Evolutionary conservation across 768 basidiomycete species (phyloP).

Genomic region (Chiua virens): DNA sequence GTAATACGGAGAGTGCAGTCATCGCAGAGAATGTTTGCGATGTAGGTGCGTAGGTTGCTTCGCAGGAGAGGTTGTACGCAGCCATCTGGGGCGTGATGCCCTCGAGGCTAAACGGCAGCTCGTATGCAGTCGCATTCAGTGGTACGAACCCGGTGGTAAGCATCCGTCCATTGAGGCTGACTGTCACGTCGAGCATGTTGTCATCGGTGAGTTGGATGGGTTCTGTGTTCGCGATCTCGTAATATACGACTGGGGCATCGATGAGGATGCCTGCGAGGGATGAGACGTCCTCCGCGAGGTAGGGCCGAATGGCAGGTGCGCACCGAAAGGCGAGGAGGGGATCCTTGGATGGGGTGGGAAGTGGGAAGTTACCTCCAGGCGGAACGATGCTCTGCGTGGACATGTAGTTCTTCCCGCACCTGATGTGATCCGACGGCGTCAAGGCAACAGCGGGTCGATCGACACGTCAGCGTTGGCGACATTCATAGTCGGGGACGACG

Average conservation of each 20-base stretch:
- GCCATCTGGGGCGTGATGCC: constrained; percentile 42
- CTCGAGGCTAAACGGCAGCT: constrained; percentile 49
- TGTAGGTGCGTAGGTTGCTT: constrained; percentile 31
- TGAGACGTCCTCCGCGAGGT: constrained; percentile 52
- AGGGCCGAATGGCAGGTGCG: constrained; percentile 57
- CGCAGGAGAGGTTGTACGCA: constrained; percentile 31
- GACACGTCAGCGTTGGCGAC: not conserved
- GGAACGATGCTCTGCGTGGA: constrained; percentile 38
- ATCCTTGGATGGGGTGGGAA: constrained; percentile 34
- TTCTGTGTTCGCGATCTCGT: constrained; percentile 45
- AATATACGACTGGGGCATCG: constrained; percentile 50
- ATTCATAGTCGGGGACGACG: not conserved
- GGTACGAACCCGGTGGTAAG: constrained; percentile 47
- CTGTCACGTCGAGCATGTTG: constrained; percentile 38
- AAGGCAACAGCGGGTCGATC: not conserved
- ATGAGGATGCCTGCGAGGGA: constrained; percentile 48
- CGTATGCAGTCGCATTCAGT: constrained; percentile 50
- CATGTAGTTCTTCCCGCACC: constrained; percentile 62
- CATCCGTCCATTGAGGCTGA: constrained; percentile 44
- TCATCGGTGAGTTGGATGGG: constrained; percentile 36
- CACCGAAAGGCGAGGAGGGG: constrained; percentile 61
- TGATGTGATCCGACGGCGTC: constrained; percentile 18
- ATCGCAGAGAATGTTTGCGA: constrained; percentile 45
- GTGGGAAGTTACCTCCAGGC: constrained; percentile 52
- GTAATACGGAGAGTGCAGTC: constrained; percentile 48